Conservation (phyloP, 148 eudicot species). For the Amaranthus cruentus region DNA sequence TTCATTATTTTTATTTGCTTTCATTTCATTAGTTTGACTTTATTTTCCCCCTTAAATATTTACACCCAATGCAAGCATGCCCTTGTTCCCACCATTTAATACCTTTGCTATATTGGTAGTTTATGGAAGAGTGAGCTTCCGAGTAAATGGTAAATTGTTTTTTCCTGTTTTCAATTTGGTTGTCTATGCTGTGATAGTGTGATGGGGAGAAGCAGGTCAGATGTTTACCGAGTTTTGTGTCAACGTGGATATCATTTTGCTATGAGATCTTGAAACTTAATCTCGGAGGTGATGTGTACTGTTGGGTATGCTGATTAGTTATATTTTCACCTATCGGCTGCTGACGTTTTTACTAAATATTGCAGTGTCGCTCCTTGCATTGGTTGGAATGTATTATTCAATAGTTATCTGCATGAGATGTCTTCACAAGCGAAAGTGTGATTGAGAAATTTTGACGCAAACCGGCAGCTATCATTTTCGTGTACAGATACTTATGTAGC, state of each 20-base stretch:
- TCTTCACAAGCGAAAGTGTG: conserved; percentile 20
- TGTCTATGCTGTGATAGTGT: background rate
- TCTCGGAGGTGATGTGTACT: background rate
- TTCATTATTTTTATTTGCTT: no score
- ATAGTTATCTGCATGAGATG: conserved; percentile 15
- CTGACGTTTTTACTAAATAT: background rate
- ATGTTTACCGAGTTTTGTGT: background rate
- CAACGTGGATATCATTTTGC: background rate
- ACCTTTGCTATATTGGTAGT: no score
- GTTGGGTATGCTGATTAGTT: background rate
- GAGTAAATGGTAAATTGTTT: background rate
- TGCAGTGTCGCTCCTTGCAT: conserved; percentile 26
- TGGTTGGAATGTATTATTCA: conserved; percentile 11
- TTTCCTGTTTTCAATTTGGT: background rate
- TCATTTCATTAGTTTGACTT: no score
- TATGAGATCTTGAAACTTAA: background rate
- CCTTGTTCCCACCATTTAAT: no score
- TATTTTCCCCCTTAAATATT: no score
- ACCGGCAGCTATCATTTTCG: background rate
- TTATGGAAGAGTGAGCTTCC: no score
- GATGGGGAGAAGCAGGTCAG: no score
- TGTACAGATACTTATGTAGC: background rate
- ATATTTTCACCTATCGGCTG: background rate
- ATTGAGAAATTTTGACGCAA: conserved; percentile 4
- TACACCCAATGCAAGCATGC: no score